Percentiles rank a stretch among this genome's conserved stretches.
Conservation (phyloP, 2,329 filamentous ascomycete genomes). For the Colletotrichum sp. region DNA sequence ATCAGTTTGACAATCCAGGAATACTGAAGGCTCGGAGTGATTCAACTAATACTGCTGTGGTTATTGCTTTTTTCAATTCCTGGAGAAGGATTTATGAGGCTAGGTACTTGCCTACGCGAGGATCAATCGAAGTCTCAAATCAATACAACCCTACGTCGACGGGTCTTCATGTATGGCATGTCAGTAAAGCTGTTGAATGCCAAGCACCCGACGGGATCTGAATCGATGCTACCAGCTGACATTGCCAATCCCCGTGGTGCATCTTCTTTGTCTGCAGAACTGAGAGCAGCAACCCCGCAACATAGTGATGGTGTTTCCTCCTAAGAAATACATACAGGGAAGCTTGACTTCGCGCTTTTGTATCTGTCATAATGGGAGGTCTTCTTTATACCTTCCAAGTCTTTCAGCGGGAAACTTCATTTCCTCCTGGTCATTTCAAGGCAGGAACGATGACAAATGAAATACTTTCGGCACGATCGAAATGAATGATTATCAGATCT, state of each 20-base stretch:
- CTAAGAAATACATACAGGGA: rapidly evolving
- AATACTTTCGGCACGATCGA: rapidly evolving
- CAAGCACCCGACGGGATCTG: neutral
- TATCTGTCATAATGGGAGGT: rapidly evolving
- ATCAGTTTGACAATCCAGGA: neutral
- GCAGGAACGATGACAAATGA: rapidly evolving
- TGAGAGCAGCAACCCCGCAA: neutral
- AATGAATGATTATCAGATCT: neutral
- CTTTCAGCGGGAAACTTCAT: rapidly evolving
- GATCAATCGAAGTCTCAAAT: rapidly evolving
- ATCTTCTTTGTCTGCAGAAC: neutral
- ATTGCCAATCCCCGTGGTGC: neutral
- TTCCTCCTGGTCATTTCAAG: rapidly evolving
- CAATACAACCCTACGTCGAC: rapidly evolving
- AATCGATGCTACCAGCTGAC: neutral
- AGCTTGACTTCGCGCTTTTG: neutral
- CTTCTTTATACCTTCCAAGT: neutral
- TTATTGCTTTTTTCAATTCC: rapidly evolving
- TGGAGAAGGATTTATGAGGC: rapidly evolving
- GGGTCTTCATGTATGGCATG: rapidly evolving
- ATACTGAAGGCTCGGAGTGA: neutral
- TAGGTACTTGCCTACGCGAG: rapidly evolving
- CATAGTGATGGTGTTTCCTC: rapidly evolving
- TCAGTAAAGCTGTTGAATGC: rapidly evolving
- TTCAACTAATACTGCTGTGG: neutral